phyloP scores from a whole-genome alignment of 2,329 filamentous ascomycete species.

The Mycosphaerelloides madeirae region DNA sequence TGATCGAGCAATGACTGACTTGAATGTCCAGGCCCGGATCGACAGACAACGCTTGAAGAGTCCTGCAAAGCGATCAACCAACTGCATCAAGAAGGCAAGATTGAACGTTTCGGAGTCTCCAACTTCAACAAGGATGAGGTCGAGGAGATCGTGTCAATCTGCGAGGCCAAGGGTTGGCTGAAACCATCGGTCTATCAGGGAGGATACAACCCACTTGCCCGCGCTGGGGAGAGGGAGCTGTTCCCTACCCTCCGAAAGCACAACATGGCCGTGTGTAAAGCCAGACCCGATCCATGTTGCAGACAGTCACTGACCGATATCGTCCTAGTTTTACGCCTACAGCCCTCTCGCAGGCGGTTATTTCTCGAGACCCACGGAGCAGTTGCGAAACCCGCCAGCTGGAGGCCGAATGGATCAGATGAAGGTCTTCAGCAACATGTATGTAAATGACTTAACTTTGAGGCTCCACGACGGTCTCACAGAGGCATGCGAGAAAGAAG shows the following conservation, averaged over 20 bases:
- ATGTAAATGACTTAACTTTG: conserved; percentile 42
- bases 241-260: conserved; percentile 42
- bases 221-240: conserved; percentile 35
- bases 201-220: conserved; percentile 38
- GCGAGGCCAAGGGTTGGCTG: conserved; percentile 38
- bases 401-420: conserved; percentile 27
- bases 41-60: conserved; percentile 42
- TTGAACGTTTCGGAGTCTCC: conserved; percentile 43
- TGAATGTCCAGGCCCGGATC: conserved; percentile 35
- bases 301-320: too few relatives aligned
- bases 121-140: conserved; percentile 48
- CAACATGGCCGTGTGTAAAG: conserved; percentile 38
- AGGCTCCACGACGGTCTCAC: conserved; percentile 39
- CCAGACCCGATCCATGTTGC: too few relatives aligned
- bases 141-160: conserved; percentile 42
- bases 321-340: conserved; percentile 46
- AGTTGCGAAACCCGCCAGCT: conserved; percentile 29
- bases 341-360: conserved; percentile 34
- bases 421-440: conserved; percentile 35
- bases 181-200: conserved; percentile 47
- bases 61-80: conserved; percentile 46
- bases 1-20: too few relatives aligned
- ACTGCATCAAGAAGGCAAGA: conserved; percentile 43
- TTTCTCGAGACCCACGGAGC: conserved; percentile 36
- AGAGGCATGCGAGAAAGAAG: conserved; percentile 33